Percentiles rank a stretch among this genome's conserved stretches.
Conservation (phyloP, 2,329 filamentous ascomycete species). For the Aureobasidium sp. region DNA sequence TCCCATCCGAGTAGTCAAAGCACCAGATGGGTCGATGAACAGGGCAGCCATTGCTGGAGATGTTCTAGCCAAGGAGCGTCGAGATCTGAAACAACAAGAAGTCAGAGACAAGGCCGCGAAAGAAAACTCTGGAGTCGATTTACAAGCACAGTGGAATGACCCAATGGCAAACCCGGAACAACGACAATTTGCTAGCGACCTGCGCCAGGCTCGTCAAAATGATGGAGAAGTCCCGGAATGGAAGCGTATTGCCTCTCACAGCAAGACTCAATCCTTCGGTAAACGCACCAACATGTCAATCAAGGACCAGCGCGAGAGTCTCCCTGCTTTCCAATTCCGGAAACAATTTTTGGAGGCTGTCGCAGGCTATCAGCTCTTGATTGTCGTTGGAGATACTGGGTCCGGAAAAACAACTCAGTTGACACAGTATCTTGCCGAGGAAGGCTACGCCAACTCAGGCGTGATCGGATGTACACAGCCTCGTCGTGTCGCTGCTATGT, state of each 20-base stretch:
- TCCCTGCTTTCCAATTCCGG: slow-evolving; percentile 86
- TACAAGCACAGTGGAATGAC: slow-evolving; percentile 91
- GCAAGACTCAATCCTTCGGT: slow-evolving; percentile 72
- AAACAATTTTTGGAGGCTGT: slow-evolving; percentile 83
- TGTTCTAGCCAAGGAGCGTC: slow-evolving; percentile 77
- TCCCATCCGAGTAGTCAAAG: slow-evolving; percentile 93
- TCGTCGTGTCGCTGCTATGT: slow-evolving; percentile 94
- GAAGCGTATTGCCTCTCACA: slow-evolving; percentile 70
- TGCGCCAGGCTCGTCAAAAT: slow-evolving; percentile 61
- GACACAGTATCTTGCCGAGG: slow-evolving; percentile 91
- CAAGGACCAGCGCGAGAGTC: slow-evolving; percentile 82
- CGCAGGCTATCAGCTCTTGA: slow-evolving; percentile 78
- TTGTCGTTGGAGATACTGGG: slow-evolving; percentile 95
- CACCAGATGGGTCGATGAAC: slow-evolving; percentile 96
- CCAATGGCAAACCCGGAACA: slow-evolving; percentile 85
- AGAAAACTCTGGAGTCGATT: slow-evolving; percentile 68
- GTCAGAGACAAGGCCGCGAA: slow-evolving; percentile 70
- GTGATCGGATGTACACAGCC: slow-evolving; percentile 96
- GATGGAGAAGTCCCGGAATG: slow-evolving; percentile 72
- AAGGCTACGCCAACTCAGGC: slow-evolving; percentile 76
- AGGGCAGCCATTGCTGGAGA: slow-evolving; percentile 92
- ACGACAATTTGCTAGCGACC: slow-evolving; percentile 80
- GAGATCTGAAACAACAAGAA: slow-evolving; percentile 84
- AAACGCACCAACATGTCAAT: slow-evolving; percentile 88
- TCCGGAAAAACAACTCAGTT: slow-evolving; percentile 96